Evolutionary conservation across 441 rosid species (phyloP), one percentile per base, ranked within the genome.

Genomic region (Breynia disticha): DNA sequence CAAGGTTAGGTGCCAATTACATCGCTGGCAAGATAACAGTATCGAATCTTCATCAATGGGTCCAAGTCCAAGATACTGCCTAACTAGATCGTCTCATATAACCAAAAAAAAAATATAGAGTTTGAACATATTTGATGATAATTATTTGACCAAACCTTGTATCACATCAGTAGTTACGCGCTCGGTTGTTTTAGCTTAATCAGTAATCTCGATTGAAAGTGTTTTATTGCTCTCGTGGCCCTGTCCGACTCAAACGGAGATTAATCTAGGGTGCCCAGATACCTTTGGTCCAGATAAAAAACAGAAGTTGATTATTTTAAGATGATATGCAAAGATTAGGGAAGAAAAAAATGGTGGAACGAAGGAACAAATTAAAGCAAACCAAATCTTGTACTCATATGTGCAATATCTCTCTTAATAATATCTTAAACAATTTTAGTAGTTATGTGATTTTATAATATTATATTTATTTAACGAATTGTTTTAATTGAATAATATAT

Each of bases 141-240:
- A 59, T 56, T 49, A 59, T 63, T 66, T 71, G 78, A 76, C 74
- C 68, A 68, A 63, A 61, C 59, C 61, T 61, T 54, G 47, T 60
- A 20, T 57, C 55, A 47, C 67, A 60, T 66, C 69, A 70, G 43
- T 55, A 39, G 69, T 48, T 56, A n/a, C n/a, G n/a, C n/a, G n/a
- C n/a, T n/a, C n/a, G n/a, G n/a, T n/a, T n/a, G n/a, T n/a, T n/a
- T n/a, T n/a, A n/a, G n/a, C n/a, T n/a, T n/a, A n/a, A n/a, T n/a
- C n/a, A n/a, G n/a, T n/a, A n/a, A n/a, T n/a, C n/a, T n/a, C n/a
- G n/a, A n/a, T n/a, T n/a, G n/a, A n/a, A n/a, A n/a, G n/a, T n/a
- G n/a, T n/a, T n/a, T n/a, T n/a, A n/a, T n/a, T n/a, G n/a, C n/a
- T n/a, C n/a, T n/a, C n/a, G n/a, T n/a, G n/a, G n/a, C n/a, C n/a